Evolutionary conservation across 176 grass and related monocot genomes (phyloP), one percentile per base, ranked within the genome.

Genomic region (Oryza australiensis): DNA sequence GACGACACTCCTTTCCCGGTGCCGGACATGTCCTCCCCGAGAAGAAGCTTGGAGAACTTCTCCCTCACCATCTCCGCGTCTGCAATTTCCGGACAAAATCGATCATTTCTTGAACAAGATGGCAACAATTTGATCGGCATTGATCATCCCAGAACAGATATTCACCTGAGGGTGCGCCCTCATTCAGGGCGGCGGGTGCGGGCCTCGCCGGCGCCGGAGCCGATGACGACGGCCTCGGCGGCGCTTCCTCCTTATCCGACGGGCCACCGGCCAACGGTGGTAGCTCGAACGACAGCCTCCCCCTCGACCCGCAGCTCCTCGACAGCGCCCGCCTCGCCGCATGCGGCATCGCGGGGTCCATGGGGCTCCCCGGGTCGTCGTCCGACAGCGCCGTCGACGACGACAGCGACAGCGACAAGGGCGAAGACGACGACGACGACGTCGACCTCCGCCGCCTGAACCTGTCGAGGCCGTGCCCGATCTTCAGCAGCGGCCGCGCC

Each of bases 11-110:
- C 94, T 80, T 96, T 96, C 49, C 94, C 90, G 15, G 77, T 88
- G 76, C 94, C 94, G 37, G 94, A 96, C 94, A 96, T 96, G 72
- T 96, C 94, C 89, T 96, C 94, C 20, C 94, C 90, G 11, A 96
- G 87, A 65, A 96, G 79, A 64, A 96, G 86, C 83, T 93, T 93
- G 9, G 94, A 76, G 74, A 96, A 96, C 82, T 86, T 93, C 20
- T 96, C 94, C 86, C 85, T 93, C 86, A 96, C 85, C 62, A 82
- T 38, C 24, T 96, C 88, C 55, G 80, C 64, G 48, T 96, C 94
- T 93, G 73, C 67, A 48, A 22, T 34, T 23, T 46, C 40, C 48
- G 3, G 6, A 80, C 8, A 7, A n/a, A 66, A 15, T 7, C 16
- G 1, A 14, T 68, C 22, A 84, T 68, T 70, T 23, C 12, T 2